Evolutionary conservation across 371 early-diverging fungal species (phyloP).

Genomic region (Zychaea mexicana): DNA sequence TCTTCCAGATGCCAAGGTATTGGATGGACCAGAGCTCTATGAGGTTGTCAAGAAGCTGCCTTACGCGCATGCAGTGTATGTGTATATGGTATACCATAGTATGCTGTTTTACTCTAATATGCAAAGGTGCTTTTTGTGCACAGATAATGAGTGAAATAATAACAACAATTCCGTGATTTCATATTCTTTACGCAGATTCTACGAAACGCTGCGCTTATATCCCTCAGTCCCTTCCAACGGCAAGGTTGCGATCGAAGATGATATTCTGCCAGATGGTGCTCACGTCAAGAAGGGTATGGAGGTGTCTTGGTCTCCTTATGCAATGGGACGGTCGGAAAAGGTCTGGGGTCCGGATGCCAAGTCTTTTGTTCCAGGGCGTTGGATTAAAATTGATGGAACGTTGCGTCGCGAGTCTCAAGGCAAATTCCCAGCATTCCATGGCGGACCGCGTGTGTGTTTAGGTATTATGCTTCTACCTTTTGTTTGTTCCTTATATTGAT

Average conservation of each 20-base stretch:
- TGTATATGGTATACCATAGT: not conserved
- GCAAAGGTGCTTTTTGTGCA: no score
- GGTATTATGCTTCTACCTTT: slow-evolving; percentile 41
- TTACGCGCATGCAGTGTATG: slow-evolving; percentile 63
- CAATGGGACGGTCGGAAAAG: slow-evolving; percentile 46
- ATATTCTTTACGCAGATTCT: no score
- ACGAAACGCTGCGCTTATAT: slow-evolving; percentile 69
- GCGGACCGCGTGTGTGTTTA: slow-evolving; percentile 44
- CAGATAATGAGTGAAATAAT: no score
- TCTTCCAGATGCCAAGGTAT: slow-evolving; percentile 35
- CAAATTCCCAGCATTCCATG: slow-evolving; percentile 53
- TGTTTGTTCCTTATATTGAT: slow-evolving; percentile 49
- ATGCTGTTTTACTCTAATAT: slow-evolving; percentile 3
- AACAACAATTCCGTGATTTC: not conserved
- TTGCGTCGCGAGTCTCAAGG: slow-evolving; percentile 29
- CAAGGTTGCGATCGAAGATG: slow-evolving; percentile 66
- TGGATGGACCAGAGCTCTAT: slow-evolving; percentile 35
- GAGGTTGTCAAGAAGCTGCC: slow-evolving; percentile 50
- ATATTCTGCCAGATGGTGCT: slow-evolving; percentile 70
- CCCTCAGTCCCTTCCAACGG: slow-evolving; percentile 72
- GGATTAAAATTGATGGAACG: slow-evolving; percentile 39
- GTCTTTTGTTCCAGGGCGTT: slow-evolving; percentile 64
- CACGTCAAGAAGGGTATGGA: slow-evolving; percentile 54
- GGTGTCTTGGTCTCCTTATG: slow-evolving; percentile 52
- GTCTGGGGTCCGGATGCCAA: slow-evolving; percentile 66